Evolutionary conservation across 2,329 filamentous ascomycete genomes (phyloP), one percentile per base, ranked within the genome.

Genomic region (Myrmaecium sp.): DNA sequence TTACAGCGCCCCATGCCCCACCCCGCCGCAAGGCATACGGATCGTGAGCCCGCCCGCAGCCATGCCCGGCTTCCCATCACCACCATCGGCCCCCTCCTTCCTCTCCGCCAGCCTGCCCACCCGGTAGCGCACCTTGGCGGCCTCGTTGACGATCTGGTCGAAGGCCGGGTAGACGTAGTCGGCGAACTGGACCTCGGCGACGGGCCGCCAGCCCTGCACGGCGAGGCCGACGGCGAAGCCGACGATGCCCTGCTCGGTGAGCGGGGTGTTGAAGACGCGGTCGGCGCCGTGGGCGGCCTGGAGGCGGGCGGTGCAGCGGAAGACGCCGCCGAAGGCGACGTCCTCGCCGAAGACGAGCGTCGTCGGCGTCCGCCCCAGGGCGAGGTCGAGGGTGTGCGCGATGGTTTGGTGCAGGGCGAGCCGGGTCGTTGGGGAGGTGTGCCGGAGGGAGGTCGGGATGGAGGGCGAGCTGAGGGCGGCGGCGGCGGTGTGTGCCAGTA

Each of bases 301-400:
- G 10, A 98, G 64, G 40, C 84, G 81, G 72, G 89, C 86, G 17
- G 81, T 86, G 54, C 83, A 94, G 30, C 89, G 69, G 46, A 98
- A 98, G 10, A 98, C 89, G 28, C 89, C 89, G 21, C 89, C 89
- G 41, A 98, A 98, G 9, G 89, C 81, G 5, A 98, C 83, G 47
- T 98, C 89, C 53, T 98, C 89, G 21, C 89, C 89, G 43, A 98
- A 98, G 6, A 98, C 65, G 30, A 95, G 59, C 13, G 93, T 82
- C 11, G 75, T 73, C 36, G 92, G 81, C 41, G 94, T 84, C 18
- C 75, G 69, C 10, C 76, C 69, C 15, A 98, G 64, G 14, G 86
- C 81, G 32, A 76, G 79, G 13, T 78, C 69, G 13, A 98, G 64
- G 7, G 86, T 84, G 37, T 86, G 74, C 49, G 95, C 95, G 59